Conservation (phyloP, 108 stramenopile species). For the Epipyxis sp. region DNA sequence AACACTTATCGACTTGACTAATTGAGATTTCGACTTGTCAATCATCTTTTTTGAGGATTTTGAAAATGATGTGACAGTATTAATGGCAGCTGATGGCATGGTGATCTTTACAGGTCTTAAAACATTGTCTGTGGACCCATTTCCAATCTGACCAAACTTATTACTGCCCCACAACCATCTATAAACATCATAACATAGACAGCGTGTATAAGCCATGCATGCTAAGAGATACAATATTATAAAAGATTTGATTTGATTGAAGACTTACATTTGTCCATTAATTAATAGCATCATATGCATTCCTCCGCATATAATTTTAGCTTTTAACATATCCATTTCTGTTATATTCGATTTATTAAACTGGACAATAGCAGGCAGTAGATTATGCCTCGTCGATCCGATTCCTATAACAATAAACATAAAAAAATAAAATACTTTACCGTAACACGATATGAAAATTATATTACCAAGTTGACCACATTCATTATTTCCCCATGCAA, state of each 20-base stretch:
- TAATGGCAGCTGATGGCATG: not conserved
- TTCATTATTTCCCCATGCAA: constrained; percentile 15
- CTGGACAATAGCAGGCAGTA: not conserved
- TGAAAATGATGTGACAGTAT: not conserved
- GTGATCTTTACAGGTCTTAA: not conserved
- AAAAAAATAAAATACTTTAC: too few species aligned
- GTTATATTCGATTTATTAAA: not conserved
- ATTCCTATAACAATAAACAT: too few species aligned
- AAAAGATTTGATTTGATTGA: too few species aligned
- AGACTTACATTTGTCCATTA: not conserved
- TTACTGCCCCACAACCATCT: constrained; percentile 29
- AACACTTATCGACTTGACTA: not conserved
- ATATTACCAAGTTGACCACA: constrained; percentile 17
- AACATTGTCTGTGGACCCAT: not conserved
- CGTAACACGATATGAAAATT: too few species aligned
- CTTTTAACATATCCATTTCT: not conserved
- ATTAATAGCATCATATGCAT: not conserved
- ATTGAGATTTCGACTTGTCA: not conserved
- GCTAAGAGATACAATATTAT: not conserved
- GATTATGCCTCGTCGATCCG: not conserved
- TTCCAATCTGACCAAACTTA: constrained; percentile 27
- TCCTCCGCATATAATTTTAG: not conserved
- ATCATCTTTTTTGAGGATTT: not conserved
- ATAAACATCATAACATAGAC: not conserved
- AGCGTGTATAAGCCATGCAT: not conserved